phyloP scores from a whole-genome alignment of 2,329 filamentous ascomycete species.

The Ampelomyces quisqualis region DNA sequence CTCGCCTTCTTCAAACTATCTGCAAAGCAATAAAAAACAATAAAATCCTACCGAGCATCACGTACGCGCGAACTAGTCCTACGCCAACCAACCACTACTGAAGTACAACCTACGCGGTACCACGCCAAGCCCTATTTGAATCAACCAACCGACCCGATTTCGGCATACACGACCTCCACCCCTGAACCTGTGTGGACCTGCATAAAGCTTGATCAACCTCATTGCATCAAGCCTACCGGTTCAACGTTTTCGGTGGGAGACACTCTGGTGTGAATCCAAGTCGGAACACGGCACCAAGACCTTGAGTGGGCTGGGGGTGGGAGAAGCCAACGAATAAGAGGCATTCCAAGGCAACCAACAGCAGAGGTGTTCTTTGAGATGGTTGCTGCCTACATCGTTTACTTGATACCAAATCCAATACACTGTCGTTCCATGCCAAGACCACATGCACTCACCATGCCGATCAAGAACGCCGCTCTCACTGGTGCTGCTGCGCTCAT shows the following conservation, averaged over 20 bases:
- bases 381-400: too few species aligned
- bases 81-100: too few species aligned
- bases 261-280: neutral
- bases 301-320: neutral
- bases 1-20: neutral
- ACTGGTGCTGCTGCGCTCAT: neutral
- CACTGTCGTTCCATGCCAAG: neutral
- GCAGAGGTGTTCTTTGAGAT: too few species aligned
- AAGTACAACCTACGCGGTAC: too few species aligned
- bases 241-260: neutral
- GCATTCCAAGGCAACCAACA: too few species aligned
- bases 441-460: neutral
- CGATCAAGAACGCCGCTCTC: neutral
- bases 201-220: neutral
- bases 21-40: neutral
- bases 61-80: too few species aligned
- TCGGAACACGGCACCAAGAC: neutral
- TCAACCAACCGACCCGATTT: too few species aligned
- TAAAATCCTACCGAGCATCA: too few species aligned
- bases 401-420: neutral
- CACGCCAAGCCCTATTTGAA: too few species aligned
- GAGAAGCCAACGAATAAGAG: neutral
- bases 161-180: neutral
- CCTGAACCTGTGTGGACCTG: neutral
- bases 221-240: neutral